Base-by-base conservation (phyloP, 495 filamentous ascomycete genomes). In the Xylaria acuta region DNA sequence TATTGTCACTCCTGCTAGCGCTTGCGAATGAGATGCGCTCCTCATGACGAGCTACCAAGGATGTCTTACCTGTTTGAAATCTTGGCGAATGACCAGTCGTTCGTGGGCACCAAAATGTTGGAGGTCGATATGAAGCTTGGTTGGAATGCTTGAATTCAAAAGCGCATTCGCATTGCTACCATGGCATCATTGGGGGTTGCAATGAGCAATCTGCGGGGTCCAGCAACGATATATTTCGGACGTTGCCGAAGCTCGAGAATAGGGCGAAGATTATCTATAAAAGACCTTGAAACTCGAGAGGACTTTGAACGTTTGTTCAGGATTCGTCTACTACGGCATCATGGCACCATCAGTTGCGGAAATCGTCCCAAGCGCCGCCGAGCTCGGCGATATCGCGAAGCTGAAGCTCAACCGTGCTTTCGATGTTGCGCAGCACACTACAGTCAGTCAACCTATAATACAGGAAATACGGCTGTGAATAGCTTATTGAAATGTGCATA, bases 281-380 rank as follows among this genome's bases (percentile, higher is more conserved):
- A 69, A 3, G 14, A 16, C 0, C 3, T 18, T 5, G 8, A 3
- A 59, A 20, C 1, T 45, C 36, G 2, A 41, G 9, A 3, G 14
- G n/a, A 3, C 3, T 6, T 32, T 59, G n/a, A 12, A 20, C 12
- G 2, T n/a, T 16, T 45, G n/a, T 12, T n/a, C 1, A 32, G 12
- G 1, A 40, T 32, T 59, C 22, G 22, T n/a, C 1, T 32, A 53
- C 2, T 16, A 38, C 30, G 4, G 18, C 45, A 67, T 53, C 43
- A 78, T 78, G 76, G 75, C 75, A 16, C 75, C 76, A n/a, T 78
- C 76, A 67, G 69, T 78, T 43, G 76, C 75, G 67, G 76, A 76
- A 58, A 72, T 75, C 65, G 72, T 73, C 56, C 75, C 76, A 49
- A 78, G 75, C 75, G 41, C 67, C 51, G 69, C 69, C 9, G 76